Conservation (phyloP, 768 basidiomycete genomes). For the Tylopilus rubrobrunneus region DNA sequence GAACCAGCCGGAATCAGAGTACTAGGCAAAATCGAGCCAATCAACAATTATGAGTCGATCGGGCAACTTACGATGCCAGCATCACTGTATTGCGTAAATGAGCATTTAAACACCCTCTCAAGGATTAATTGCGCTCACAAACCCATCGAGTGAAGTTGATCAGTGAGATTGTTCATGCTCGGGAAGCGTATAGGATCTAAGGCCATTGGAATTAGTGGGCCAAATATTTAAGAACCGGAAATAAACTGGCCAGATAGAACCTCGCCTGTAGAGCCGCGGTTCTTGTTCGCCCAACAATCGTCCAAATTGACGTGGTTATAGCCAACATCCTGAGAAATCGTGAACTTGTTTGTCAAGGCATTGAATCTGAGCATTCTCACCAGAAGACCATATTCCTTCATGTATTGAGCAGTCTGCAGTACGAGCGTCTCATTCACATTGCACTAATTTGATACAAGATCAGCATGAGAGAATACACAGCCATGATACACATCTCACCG, state of each 20-base stretch:
- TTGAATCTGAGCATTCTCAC: conserved; percentile 25
- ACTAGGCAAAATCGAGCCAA: conserved; percentile 32
- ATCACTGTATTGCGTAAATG: conserved; percentile 33
- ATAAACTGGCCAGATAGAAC: conserved; percentile 47
- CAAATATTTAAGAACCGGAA: not conserved
- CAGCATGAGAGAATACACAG: not conserved
- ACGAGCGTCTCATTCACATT: conserved; percentile 52
- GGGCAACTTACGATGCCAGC: conserved; percentile 52
- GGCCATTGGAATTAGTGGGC: not conserved
- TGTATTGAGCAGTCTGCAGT: conserved; percentile 45
- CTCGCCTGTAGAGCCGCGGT: conserved; percentile 47
- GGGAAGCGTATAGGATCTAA: conserved; percentile 50
- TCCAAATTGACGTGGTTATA: conserved; percentile 60
- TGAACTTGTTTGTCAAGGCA: not conserved
- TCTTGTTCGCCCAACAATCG: conserved; percentile 59
- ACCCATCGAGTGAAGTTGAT: conserved; percentile 50
- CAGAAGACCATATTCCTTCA: conserved; percentile 50
- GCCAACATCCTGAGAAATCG: conserved; percentile 42
- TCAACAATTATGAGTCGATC: not conserved
- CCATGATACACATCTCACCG: conserved; percentile 34
- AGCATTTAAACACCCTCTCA: not conserved
- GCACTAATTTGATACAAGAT: conserved; percentile 38
- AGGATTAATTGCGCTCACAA: conserved; percentile 37
- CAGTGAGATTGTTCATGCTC: conserved; percentile 53
- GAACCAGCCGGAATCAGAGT: conserved; percentile 66